phyloP scores from a whole-genome alignment of 768 basidiomycete species.

The Boletus reticuloceps region DNA sequence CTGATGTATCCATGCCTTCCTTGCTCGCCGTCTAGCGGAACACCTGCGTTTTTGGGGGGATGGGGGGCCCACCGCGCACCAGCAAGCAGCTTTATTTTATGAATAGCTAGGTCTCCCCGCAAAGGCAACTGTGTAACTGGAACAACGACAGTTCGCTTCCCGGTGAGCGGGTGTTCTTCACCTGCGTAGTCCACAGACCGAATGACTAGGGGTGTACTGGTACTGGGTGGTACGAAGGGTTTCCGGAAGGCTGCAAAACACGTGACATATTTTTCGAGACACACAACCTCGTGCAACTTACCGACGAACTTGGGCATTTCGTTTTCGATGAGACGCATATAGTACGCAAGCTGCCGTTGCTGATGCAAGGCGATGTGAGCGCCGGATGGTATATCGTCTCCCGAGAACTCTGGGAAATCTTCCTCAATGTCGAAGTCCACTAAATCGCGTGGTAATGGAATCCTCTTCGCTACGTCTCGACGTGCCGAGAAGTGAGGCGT shows the following conservation, averaged over 20 bases:
- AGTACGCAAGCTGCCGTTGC: constrained; percentile 71
- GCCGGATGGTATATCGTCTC: constrained; percentile 62
- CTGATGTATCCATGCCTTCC: constrained; percentile 80
- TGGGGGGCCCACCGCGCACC: constrained; percentile 83
- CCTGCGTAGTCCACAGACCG: constrained; percentile 77
- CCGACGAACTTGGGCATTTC: constrained; percentile 88
- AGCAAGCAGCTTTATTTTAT: constrained; percentile 86
- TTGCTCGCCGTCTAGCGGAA: constrained; percentile 40
- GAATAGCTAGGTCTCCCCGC: constrained; percentile 56
- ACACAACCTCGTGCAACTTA: constrained; percentile 33
- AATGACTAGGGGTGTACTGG: constrained; percentile 58
- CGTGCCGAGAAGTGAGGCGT: constrained; percentile 19
- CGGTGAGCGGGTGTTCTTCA: constrained; percentile 67
- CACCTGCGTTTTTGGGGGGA: constrained; percentile 68
- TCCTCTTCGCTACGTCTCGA: constrained; percentile 16
- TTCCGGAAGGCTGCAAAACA: constrained; percentile 67
- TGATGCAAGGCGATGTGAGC: constrained; percentile 74
- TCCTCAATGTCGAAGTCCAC: constrained; percentile 38
- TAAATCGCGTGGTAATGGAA: constrained; percentile 40
- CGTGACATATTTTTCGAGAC: constrained; percentile 5
- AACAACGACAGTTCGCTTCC: constrained; percentile 72
- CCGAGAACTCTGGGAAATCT: constrained; percentile 27
- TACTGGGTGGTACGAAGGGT: constrained; percentile 68
- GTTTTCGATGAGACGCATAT: constrained; percentile 82
- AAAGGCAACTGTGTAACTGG: constrained; percentile 75